Evolutionary conservation across 306 rosid species (phyloP), one percentile per base, ranked within the genome.

Genomic region (Crotalaria pallida): DNA sequence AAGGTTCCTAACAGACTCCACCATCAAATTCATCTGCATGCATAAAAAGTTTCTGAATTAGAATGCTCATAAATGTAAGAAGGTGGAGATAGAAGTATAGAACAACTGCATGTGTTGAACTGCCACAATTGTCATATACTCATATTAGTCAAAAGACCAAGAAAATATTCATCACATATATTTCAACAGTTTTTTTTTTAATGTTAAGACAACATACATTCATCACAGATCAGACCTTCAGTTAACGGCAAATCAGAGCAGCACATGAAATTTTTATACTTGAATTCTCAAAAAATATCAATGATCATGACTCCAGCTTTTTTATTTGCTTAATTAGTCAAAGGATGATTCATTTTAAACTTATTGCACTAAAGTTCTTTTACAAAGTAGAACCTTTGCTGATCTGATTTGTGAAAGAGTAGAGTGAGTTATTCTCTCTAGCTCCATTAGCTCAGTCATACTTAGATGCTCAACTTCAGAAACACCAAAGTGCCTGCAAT

Each of bases 401-500:
- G 74, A 38, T 69, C 23, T 40, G 52, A 69, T 55, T 38, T 21
- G 40, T 3, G 74, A 38, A 69, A 69, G 53, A 9, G 56, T 29
- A 38, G 65, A 18, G 24, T 41, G 65, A 53, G 26, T 16, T 41
- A 55, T 12, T 24, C 23, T 41, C 65, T 69, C 74, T 16, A 69
- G 74, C 56, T 69, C 55, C 65, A 26, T 10, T 38, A 69, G 74
- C 17, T 41, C 56, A 55, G 65, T 23, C 55, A 23, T 27, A 69
- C 55, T 16, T 26, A 69, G 27, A 55, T 69, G 56, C 26, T 69
- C 74, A 15, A 53, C 53, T 69, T 69, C 66, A 16, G 56, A 55
- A 23, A 23, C 65, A 41, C 56, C 75, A 56, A 40, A 69, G 19
- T 10, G 65, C 45, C 75, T 55, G 56, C 56, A 56, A 55, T 9